Conservation (phyloP, 805 yeast species). For the Lipomyces orientalis region DNA sequence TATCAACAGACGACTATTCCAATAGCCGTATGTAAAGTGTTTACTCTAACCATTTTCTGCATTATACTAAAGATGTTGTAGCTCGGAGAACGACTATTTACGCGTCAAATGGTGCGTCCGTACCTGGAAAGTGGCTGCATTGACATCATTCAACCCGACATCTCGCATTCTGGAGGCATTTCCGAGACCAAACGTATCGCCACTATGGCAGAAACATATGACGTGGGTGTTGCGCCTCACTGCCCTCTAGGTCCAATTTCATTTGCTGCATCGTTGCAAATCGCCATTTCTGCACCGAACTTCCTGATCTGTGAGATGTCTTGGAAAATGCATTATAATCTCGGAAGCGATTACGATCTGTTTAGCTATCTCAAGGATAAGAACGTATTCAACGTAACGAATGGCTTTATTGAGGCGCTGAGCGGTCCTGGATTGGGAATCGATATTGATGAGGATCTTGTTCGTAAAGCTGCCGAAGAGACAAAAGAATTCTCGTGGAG, state of each 20-base stretch:
- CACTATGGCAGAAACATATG: constrained; percentile 42
- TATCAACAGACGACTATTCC: constrained; percentile 40
- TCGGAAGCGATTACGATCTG: constrained; percentile 38
- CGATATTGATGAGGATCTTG: constrained; percentile 41
- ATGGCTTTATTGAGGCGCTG: constrained; percentile 38
- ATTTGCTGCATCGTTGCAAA: constrained; percentile 41
- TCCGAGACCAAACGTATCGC: constrained; percentile 42
- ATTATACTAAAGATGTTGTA: neutral
- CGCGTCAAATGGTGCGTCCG: constrained; percentile 40
- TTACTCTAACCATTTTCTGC: neutral
- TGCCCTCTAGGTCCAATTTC: constrained; percentile 43
- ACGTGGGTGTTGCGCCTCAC: constrained; percentile 43
- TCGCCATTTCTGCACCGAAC: constrained; percentile 37
- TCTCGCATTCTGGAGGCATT: constrained; percentile 43
- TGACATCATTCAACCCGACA: constrained; percentile 42
- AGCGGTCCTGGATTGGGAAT: constrained; percentile 41
- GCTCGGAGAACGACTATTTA: constrained; percentile 41
- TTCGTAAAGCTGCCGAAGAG: constrained; percentile 38
- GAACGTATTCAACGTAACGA: constrained; percentile 37
- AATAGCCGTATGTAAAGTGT: constrained; percentile 28
- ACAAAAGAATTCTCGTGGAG: constrained; percentile 39
- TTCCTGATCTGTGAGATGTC: constrained; percentile 42
- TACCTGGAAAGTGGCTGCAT: constrained; percentile 41
- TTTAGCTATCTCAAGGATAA: constrained; percentile 37
- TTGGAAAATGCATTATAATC: constrained; percentile 41